A percentile compares a stretch with the other conserved stretches of the same genome.
Conservation (phyloP, 2,329 filamentous ascomycete species). For the Sclerotinia glacialis region DNA sequence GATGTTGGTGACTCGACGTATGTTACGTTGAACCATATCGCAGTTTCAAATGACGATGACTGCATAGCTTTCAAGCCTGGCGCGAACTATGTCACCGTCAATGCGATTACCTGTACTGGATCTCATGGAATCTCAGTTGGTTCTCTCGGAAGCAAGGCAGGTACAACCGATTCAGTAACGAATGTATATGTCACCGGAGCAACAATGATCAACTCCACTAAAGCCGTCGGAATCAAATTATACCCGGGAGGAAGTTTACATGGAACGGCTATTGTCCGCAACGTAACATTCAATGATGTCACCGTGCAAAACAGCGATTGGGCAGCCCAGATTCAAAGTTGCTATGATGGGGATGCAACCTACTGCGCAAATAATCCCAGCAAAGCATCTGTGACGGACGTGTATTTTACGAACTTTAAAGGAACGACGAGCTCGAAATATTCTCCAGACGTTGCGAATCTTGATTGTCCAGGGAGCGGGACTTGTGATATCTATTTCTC, state of each 20-base stretch:
- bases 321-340: constrained; percentile 48
- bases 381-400: constrained; percentile 39
- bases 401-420: constrained; percentile 42
- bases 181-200: constrained; percentile 45
- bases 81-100: constrained; percentile 45
- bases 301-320: constrained; percentile 44
- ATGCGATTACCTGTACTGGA: constrained; percentile 45
- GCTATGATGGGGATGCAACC: constrained; percentile 41
- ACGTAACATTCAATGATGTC: constrained; percentile 45
- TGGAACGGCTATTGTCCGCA: constrained; percentile 42
- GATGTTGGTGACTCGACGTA: constrained; percentile 47
- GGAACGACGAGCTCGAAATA: constrained; percentile 43
- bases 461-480: constrained; percentile 42
- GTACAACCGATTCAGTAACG: constrained; percentile 42
- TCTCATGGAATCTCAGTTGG: constrained; percentile 50
- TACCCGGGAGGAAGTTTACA: constrained; percentile 43
- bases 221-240: constrained; percentile 48
- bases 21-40: constrained; percentile 49
- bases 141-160: constrained; percentile 43
- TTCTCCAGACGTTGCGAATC: constrained; percentile 40
- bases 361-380: constrained; percentile 43
- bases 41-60: constrained; percentile 57
- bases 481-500: constrained; percentile 42
- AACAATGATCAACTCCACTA: constrained; percentile 44
- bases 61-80: constrained; percentile 58